Evolutionary conservation across 176 grass and related monocot genomes (phyloP), one percentile per base, ranked within the genome.

Genomic region (Aegilops bicornis): DNA sequence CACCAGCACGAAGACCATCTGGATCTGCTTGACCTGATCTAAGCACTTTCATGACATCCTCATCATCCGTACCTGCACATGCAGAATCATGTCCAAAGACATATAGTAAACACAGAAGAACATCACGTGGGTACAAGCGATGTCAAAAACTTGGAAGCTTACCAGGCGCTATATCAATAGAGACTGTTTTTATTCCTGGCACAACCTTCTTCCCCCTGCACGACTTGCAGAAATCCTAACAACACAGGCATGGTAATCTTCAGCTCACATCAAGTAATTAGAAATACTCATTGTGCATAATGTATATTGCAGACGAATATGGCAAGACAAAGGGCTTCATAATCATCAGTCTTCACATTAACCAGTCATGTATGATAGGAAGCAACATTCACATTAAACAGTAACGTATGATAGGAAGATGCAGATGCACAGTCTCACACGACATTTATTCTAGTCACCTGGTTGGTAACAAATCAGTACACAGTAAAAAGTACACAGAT

Each of bases 1-100:
- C 97, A 84, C 94, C 94, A 80, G 89, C 77, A 48, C 87, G 89
- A 70, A 86, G 72, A 77, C 94, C 88, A 42, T 96, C 94, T 78
- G 97, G 87, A 89, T 98, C 97, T 20, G 92, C 89, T 24, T 92
- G 94, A 80, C 97, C 97, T 87, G 88, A 89, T 91, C 94, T 91
- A 78, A 79, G 78, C 70, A 98, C 72, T 87, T 96, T 96, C 25
- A 96, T 79, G 82, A 73, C 88, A 67, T 98, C 97, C 82, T 91
- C 83, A 0, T 94, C 82, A 88, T 98, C 97, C 32, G 91, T 82
- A 80, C 97, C 97, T 98, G 77, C 15, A 87, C 52, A 7, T 73
- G 56, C 16, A 80, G 2, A 30, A 69, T 63, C 70, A 47, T 36
- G 25, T 45, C 54, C 78, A 89, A 83, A 56, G 40, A 31, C 16